Evolutionary conservation across 179 eudicot species (phyloP).

Genomic region (Beta macrorhiza): DNA sequence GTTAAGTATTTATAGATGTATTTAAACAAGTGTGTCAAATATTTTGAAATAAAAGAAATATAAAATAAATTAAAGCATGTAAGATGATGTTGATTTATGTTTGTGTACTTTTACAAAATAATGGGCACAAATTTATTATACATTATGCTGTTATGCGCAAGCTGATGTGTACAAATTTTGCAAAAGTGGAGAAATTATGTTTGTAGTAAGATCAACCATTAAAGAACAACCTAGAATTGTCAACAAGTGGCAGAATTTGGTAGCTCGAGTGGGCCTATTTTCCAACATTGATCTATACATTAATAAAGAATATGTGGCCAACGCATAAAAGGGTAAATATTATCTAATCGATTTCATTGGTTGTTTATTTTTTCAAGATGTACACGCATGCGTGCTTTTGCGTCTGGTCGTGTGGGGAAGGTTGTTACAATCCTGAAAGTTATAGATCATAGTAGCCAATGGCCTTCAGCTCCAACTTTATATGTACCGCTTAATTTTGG

Average conservation of each 20-base stretch:
- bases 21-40: too few relatives aligned
- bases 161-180: too few relatives aligned
- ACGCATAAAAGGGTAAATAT: slow-evolving; percentile 5
- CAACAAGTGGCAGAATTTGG: slow-evolving; percentile 8
- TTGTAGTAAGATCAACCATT: background rate
- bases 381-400: slow-evolving; percentile 30
- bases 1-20: too few relatives aligned
- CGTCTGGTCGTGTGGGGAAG: slow-evolving; percentile 13
- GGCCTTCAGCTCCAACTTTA: slow-evolving; percentile 1
- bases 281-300: background rate
- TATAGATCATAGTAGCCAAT: background rate
- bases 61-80: too few relatives aligned
- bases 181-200: too few relatives aligned
- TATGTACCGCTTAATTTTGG: background rate
- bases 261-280: background rate
- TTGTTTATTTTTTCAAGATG: background rate
- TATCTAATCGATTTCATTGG: slow-evolving; percentile 12
- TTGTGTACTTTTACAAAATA: too few relatives aligned
- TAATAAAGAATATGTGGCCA: slow-evolving; percentile 16
- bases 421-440: background rate
- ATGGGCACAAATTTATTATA: too few relatives aligned
- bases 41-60: too few relatives aligned
- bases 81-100: too few relatives aligned
- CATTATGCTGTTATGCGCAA: too few relatives aligned
- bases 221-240: slow-evolving; percentile 30